A percentile compares a stretch with the other conserved stretches of the same genome.
Evolutionary conservation across 2,329 filamentous ascomycete genomes (phyloP).

Genomic region (Dothiorella sarmentorum): DNA sequence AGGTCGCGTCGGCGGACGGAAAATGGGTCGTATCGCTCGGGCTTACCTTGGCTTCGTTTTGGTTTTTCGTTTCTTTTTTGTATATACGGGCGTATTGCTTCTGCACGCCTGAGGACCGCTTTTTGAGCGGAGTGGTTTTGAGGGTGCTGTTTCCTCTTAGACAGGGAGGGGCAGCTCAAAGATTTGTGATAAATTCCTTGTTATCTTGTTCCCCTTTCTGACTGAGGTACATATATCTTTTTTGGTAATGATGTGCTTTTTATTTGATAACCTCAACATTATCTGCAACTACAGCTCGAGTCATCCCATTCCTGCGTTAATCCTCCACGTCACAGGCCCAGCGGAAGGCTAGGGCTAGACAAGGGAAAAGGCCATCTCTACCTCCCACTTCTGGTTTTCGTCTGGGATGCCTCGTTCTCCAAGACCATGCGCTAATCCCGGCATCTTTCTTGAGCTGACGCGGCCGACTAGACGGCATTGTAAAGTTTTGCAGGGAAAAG

Average conservation of each 20-base stretch:
- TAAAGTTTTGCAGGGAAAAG: background rate
- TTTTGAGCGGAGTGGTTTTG: background rate
- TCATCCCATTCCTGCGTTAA: no score
- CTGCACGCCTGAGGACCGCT: background rate
- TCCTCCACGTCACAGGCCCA: no score
- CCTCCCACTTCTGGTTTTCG: background rate
- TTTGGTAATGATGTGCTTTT: no score
- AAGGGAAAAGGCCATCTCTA: no score
- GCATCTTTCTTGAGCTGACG: background rate
- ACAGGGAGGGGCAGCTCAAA: background rate
- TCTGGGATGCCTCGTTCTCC: background rate
- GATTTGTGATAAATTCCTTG: background rate
- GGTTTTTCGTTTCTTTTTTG: background rate
- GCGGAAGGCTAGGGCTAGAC: no score
- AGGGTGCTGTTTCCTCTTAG: background rate
- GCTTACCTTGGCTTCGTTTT: no score
- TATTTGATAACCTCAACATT: no score
- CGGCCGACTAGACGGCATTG: background rate
- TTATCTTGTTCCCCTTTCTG: no score
- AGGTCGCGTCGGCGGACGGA: background rate
- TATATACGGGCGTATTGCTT: constrained; percentile 3
- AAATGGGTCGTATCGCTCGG: background rate
- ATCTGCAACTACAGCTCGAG: no score
- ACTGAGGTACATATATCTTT: no score
- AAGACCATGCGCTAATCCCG: background rate